Conservation (phyloP, 768 basidiomycete genomes). For the Kwoniella bestiolae region DNA sequence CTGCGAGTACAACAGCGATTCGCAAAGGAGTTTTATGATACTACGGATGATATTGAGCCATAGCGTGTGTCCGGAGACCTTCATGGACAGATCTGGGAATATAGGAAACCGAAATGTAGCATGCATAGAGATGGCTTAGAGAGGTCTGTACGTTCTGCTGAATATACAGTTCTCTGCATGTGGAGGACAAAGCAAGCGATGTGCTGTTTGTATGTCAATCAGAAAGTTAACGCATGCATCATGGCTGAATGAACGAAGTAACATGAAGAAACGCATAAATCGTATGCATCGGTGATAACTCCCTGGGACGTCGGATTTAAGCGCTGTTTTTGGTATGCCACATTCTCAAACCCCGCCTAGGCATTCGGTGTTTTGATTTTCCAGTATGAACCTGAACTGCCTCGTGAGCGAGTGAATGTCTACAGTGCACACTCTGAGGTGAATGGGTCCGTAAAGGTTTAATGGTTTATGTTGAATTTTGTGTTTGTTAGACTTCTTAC, state of each 20-base stretch:
- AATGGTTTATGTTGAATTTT: slow-evolving; percentile 8
- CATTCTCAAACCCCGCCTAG: background rate
- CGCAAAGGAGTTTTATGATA: slow-evolving; percentile 79
- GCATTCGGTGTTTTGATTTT: background rate
- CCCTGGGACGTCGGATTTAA: slow-evolving; percentile 26
- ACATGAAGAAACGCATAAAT: background rate
- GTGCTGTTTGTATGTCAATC: too few species aligned
- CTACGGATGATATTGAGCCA: slow-evolving; percentile 40
- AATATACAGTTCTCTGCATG: background rate
- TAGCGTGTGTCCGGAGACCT: too few species aligned
- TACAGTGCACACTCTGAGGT: background rate
- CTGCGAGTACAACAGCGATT: slow-evolving; percentile 76
- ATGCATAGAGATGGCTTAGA: background rate
- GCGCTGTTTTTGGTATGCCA: background rate
- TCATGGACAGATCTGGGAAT: too few species aligned
- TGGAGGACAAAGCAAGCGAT: background rate
- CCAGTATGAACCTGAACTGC: too few species aligned
- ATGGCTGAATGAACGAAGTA: too few species aligned
- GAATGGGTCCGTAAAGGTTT: slow-evolving; percentile 1
- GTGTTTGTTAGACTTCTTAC: slow-evolving; percentile 9
- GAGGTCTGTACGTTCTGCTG: background rate
- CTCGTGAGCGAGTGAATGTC: background rate
- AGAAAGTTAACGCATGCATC: too few species aligned
- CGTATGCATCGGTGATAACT: slow-evolving; percentile 16
- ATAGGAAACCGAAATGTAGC: too few species aligned